Percentiles rank a stretch among this genome's conserved stretches.
phyloP scores from a whole-genome alignment of 2,329 filamentous ascomycete species.

The Monascus ruber region DNA sequence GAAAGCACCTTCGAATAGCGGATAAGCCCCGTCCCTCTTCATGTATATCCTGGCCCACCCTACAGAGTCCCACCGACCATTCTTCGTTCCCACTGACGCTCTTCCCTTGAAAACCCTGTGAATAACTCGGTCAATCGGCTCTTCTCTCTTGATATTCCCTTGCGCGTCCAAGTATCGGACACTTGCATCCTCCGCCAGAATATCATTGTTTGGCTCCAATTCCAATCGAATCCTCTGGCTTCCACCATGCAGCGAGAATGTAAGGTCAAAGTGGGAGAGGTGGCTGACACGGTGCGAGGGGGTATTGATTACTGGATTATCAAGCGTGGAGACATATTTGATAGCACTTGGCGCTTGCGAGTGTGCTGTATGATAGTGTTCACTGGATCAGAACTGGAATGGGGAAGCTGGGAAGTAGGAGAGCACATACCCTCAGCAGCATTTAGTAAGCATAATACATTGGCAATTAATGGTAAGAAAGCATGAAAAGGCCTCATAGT shows the following conservation, averaged over 20 bases:
- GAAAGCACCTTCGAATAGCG: constrained; percentile 86
- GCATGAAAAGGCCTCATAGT: constrained; percentile 16
- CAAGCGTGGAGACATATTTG: constrained; percentile 58
- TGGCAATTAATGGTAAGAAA: constrained; percentile 15
- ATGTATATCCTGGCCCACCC: constrained; percentile 82
- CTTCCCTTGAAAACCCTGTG: constrained; percentile 79
- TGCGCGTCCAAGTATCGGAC: constrained; percentile 62
- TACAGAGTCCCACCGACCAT: constrained; percentile 61
- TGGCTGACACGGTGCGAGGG: constrained; percentile 69
- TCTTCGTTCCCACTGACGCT: constrained; percentile 55
- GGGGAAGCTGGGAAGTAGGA: background rate
- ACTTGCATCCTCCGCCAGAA: constrained; percentile 64
- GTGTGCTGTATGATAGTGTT: constrained; percentile 40
- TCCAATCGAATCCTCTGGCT: constrained; percentile 63
- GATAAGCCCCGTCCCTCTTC: constrained; percentile 60
- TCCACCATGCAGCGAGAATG: constrained; percentile 60
- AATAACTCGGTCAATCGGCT: constrained; percentile 58
- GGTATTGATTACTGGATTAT: constrained; percentile 66
- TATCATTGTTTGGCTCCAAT: constrained; percentile 83
- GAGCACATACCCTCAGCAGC: constrained; percentile 9
- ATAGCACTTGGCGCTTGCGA: constrained; percentile 68
- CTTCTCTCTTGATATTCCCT: constrained; percentile 55
- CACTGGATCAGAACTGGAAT: constrained; percentile 1
- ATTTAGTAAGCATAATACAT: constrained; percentile 14
- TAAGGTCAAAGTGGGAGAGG: constrained; percentile 71